Evolutionary conservation across 768 basidiomycete species (phyloP).

Genomic region (Boletus eberwhitei): DNA sequence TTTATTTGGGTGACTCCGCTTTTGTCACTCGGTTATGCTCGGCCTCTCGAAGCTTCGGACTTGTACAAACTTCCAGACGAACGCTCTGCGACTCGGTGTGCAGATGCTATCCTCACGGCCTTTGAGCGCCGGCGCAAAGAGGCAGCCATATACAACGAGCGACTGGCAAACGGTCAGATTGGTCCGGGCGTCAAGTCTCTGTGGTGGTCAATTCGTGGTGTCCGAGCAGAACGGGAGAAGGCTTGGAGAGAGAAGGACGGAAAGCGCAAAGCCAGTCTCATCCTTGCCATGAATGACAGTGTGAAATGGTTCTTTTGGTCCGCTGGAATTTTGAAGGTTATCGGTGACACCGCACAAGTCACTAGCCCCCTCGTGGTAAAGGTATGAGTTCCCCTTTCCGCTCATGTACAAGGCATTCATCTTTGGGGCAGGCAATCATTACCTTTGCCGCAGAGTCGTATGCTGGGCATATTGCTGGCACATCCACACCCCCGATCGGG

Average conservation of each 20-base stretch:
- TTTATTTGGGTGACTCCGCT: conserved; percentile 78
- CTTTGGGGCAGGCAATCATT: conserved; percentile 53
- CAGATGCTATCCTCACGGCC: conserved; percentile 58
- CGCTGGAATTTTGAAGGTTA: conserved; percentile 52
- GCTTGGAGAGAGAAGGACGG: conserved; percentile 65
- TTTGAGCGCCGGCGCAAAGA: conserved; percentile 55
- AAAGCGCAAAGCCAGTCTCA: conserved; percentile 57
- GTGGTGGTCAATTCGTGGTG: conserved; percentile 56
- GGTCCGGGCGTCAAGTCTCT: conserved; percentile 49
- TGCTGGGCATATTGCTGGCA: conserved; percentile 38
- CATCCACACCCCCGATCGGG: conserved; percentile 41
- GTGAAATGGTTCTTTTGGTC: conserved; percentile 79
- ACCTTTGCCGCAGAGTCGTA: conserved; percentile 67
- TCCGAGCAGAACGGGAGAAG: conserved; percentile 52
- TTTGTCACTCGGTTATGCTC: conserved; percentile 69
- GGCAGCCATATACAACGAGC: conserved; percentile 69
- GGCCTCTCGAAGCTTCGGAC: conserved; percentile 78
- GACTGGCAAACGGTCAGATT: conserved; percentile 62
- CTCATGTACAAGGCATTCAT: not conserved
- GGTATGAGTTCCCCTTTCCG: conserved; percentile 36
- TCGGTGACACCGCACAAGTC: conserved; percentile 71
- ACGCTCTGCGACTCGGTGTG: conserved; percentile 57
- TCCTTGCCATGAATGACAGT: conserved; percentile 71
- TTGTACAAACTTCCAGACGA: conserved; percentile 73
- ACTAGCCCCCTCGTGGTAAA: conserved; percentile 78